A percentile compares a stretch with the other conserved stretches of the same genome.
Evolutionary conservation across 192 early-diverging fungal species (phyloP).

Genomic region (Geosiphon pyriformis): DNA sequence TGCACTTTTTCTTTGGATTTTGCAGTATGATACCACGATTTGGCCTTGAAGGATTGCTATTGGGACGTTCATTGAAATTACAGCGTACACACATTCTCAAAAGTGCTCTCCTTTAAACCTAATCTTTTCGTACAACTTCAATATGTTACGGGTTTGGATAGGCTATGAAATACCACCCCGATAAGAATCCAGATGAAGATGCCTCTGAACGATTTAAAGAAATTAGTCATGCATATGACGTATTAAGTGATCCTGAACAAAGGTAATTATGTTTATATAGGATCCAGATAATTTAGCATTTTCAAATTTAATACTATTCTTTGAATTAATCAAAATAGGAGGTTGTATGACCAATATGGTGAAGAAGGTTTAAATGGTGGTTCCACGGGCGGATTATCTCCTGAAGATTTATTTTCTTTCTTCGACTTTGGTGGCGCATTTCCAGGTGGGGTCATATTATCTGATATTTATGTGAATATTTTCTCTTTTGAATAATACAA

Average conservation of each 20-base stretch:
- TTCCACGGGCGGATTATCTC: constrained; percentile 58
- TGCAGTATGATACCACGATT: no score
- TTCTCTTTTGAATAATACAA: no score
- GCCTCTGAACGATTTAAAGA: constrained; percentile 80
- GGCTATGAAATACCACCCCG: constrained; percentile 75
- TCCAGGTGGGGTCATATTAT: constrained; percentile 32
- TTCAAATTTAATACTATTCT: no score
- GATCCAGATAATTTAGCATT: background rate
- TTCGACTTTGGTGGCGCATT: constrained; percentile 64
- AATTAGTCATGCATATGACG: constrained; percentile 85
- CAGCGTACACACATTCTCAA: no score
- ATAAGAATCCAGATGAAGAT: constrained; percentile 64
- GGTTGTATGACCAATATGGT: constrained; percentile 87
- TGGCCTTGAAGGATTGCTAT: no score
- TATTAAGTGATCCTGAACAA: constrained; percentile 74
- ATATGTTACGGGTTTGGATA: constrained; percentile 3
- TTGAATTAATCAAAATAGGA: constrained; percentile 31
- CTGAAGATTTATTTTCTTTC: constrained; percentile 82
- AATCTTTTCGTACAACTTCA: background rate
- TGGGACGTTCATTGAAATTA: no score
- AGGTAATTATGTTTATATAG: constrained; percentile 18
- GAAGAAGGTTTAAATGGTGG: constrained; percentile 78
- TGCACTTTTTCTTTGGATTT: no score
- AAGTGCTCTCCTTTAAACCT: background rate
- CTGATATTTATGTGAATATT: background rate